Evolutionary conservation across 352 stramenopile genomes (phyloP), one percentile per base, ranked within the genome.

Genomic region (Phytophthora boehmeriae): DNA sequence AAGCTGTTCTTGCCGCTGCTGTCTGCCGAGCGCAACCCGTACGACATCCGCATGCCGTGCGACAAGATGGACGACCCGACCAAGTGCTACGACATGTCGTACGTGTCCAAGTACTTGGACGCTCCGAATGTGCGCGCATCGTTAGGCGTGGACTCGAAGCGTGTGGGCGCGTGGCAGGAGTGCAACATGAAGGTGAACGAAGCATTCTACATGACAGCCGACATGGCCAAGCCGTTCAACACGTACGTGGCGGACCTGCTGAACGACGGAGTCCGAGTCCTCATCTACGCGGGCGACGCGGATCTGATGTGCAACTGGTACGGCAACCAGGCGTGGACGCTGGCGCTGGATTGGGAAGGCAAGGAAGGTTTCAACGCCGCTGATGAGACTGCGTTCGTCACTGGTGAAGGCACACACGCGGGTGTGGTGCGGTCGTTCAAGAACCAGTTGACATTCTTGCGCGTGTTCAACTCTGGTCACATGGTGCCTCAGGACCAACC

Each of bases 281-380:
- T 99, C 19, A 93, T 99, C 51, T 99, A 99, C 77, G 89, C 92
- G 10, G 97, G 97, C 52, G 97, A 99, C 71, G 81, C 93, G 19
- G 97, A 99, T 67, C 94, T 98, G 57, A 97, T 98, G 71, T 98
- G 93, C 80, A 99, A 99, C 68, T 99, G 97, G 81, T 66, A 97
- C 22, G 96, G 96, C 19, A 98, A 98, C 68, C 68, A 96, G 55
- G 95, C 95, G 2, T 99, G 95, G 95, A 98, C 92, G 3, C 56
- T 86, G 2, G 87, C 75, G 23, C 74, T 99, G 30, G 78, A 98
- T 13, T 99, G 97, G 97, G 74, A 72, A 27, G 91, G 93, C 54
- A 86, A 88, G 54, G 75, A 80, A 9, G 83, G 75, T 13, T 99
- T 98, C 80, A 90, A 97, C 44, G 54, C 54, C 0, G 83, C 70